These are phyloP conservation scores for Boehmeria nivea DNA, from an alignment of 306 rosid species.

Conservation along the genomic window DNA sequence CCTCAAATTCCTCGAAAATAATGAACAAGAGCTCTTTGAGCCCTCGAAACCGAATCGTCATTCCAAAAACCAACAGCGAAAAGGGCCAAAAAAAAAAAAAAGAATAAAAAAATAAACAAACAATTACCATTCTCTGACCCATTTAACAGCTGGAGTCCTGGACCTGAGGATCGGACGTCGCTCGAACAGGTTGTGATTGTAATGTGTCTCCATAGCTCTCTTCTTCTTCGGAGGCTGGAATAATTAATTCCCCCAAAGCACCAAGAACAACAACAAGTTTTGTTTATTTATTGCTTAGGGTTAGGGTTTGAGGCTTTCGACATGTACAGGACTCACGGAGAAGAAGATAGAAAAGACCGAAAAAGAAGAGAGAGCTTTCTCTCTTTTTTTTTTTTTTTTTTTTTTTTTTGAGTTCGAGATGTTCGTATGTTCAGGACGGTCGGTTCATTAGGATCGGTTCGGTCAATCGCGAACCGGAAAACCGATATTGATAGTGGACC, in stretches of 20 bases:
- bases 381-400: too few relatives aligned
- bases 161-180: conserved; percentile 64
- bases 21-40: neutral
- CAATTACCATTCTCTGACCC: conserved; percentile 70
- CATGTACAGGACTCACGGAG: neutral
- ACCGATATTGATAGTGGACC: too few relatives aligned
- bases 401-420: too few relatives aligned
- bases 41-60: neutral
- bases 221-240: too few relatives aligned
- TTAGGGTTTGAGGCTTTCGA: too few relatives aligned
- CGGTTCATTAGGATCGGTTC: too few relatives aligned
- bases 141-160: conserved; percentile 68
- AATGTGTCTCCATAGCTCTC: conserved; percentile 67
- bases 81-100: too few relatives aligned
- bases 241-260: too few relatives aligned
- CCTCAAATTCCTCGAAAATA: conserved; percentile 5
- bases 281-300: conserved; percentile 9
- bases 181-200: conserved; percentile 50
- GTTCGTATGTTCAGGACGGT: too few relatives aligned
- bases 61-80: neutral
- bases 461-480: too few relatives aligned
- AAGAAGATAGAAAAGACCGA: too few relatives aligned
- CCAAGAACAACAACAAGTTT: neutral
- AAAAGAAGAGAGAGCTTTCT: too few relatives aligned
- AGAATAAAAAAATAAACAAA: neutral